Percentiles rank a stretch among this genome's conserved stretches.
These are phyloP conservation scores for Annulohypoxylon truncatum DNA, from an alignment of 2,329 filamentous ascomycete genomes.

Conservation along the genomic window DNA sequence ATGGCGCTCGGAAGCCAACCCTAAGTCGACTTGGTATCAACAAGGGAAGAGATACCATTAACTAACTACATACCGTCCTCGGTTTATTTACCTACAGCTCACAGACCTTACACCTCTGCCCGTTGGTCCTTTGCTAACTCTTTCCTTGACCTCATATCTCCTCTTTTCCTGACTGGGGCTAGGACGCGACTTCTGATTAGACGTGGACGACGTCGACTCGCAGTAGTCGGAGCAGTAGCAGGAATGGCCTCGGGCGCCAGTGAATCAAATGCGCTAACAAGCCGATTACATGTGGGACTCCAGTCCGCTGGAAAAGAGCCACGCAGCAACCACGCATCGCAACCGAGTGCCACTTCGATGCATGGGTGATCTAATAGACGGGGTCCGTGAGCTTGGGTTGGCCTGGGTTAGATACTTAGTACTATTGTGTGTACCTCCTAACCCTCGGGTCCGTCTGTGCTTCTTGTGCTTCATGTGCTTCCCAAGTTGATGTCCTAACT, in stretches of 20 bases:
- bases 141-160: constrained; percentile 5
- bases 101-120: constrained; percentile 4
- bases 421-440: constrained; percentile 5
- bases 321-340: constrained; percentile 25
- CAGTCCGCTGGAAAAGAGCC: constrained; percentile 18
- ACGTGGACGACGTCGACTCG: constrained; percentile 26
- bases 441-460: constrained; percentile 26
- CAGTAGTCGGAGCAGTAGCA: constrained; percentile 21
- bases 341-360: constrained; percentile 33
- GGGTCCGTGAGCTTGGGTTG: constrained; percentile 36
- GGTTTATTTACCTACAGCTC: constrained; percentile 2
- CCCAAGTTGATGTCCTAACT: constrained; percentile 31
- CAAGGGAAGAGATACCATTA: constrained; percentile 1
- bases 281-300: constrained; percentile 22
- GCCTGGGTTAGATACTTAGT: neutral
- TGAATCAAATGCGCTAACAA: constrained; percentile 23
- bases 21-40: constrained; percentile 26
- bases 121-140: constrained; percentile 14
- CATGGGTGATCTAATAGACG: constrained; percentile 37
- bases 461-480: constrained; percentile 2
- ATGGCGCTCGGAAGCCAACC: constrained; percentile 28
- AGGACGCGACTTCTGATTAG: constrained; percentile 22
- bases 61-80: constrained; percentile 5
- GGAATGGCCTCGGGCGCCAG: constrained; percentile 21
- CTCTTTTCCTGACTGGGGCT: constrained; percentile 30